Percentiles rank a stretch among this genome's conserved stretches.
Evolutionary conservation across 208 protist genomes (phyloP).

Genomic region (Wallacemonas sp.): DNA sequence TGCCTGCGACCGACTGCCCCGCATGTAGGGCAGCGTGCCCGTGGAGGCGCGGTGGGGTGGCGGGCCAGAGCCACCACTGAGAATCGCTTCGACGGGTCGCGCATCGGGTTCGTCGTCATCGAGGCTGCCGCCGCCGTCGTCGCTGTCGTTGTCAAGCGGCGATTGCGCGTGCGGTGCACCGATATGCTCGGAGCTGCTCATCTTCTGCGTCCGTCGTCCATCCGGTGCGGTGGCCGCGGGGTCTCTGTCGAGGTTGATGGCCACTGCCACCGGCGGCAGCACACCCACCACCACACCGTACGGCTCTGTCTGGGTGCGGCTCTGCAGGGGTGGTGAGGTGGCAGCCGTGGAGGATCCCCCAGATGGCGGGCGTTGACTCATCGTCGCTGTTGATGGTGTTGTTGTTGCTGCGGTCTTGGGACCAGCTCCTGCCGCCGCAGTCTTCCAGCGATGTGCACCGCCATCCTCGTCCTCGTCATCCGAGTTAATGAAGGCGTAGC

Average conservation of each 20-base stretch:
- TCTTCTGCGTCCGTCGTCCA: background rate
- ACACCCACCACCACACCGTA: background rate
- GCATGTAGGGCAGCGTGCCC: slow-evolving; percentile 33
- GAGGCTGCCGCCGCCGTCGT: background rate
- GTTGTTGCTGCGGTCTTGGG: too few species aligned
- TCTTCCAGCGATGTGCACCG: too few species aligned
- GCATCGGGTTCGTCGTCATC: slow-evolving; percentile 12
- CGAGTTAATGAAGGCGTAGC: background rate
- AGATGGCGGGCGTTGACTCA: background rate
- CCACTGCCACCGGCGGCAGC: background rate
- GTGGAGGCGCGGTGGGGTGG: slow-evolving; percentile 22
- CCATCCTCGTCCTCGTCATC: background rate
- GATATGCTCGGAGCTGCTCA: background rate
- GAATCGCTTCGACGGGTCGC: background rate
- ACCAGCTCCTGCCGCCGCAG: too few species aligned
- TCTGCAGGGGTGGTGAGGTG: too few species aligned
- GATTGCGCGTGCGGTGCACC: background rate
- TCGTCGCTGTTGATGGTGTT: background rate
- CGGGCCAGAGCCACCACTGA: background rate
- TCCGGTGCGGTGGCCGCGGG: background rate
- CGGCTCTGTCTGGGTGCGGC: too few species aligned
- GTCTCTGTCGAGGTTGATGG: too few species aligned
- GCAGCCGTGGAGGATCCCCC: too few species aligned
- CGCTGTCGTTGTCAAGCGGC: background rate
- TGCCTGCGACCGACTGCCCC: slow-evolving; percentile 25